A percentile compares a stretch with the other conserved stretches of the same genome.
Conservation (phyloP, 202 grass and related monocot species). For the Hordeum pubiflorum region DNA sequence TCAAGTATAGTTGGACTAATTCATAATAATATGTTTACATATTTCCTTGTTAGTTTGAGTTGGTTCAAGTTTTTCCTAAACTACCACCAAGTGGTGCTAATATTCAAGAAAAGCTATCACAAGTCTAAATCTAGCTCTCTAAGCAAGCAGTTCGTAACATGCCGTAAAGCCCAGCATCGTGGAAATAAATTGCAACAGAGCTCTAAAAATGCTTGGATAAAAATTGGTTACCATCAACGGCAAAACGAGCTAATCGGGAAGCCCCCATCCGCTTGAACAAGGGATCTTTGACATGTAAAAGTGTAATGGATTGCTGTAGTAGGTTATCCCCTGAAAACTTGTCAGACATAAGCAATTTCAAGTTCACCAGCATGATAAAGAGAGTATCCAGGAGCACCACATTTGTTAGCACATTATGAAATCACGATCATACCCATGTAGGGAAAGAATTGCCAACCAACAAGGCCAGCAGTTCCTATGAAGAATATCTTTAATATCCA, state of each 20-base stretch:
- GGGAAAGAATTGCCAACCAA: constrained; percentile 85
- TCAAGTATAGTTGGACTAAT: neutral
- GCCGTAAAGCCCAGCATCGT: neutral
- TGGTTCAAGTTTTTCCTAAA: neutral
- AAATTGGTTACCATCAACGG: constrained; percentile 67
- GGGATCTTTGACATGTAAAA: constrained; percentile 88
- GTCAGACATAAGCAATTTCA: constrained; percentile 29
- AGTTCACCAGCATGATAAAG: constrained; percentile 12
- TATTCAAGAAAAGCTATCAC: neutral
- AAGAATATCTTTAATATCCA: constrained; percentile 93
- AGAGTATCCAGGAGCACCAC: neutral
- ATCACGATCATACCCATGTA: constrained; percentile 64
- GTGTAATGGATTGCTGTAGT: constrained; percentile 70
- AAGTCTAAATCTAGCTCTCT: neutral
- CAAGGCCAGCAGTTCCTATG: constrained; percentile 63
- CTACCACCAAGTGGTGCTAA: neutral
- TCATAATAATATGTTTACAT: neutral
- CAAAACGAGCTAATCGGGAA: constrained; percentile 72
- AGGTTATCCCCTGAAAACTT: constrained; percentile 85
- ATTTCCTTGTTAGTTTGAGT: neutral
- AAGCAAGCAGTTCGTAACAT: neutral
- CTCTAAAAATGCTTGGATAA: neutral
- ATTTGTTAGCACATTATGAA: neutral
- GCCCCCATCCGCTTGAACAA: constrained; percentile 91
- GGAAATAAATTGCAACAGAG: constrained; percentile 10